phyloP scores from a whole-genome alignment of 352 stramenopile species.

The Phytophthora cactorum region DNA sequence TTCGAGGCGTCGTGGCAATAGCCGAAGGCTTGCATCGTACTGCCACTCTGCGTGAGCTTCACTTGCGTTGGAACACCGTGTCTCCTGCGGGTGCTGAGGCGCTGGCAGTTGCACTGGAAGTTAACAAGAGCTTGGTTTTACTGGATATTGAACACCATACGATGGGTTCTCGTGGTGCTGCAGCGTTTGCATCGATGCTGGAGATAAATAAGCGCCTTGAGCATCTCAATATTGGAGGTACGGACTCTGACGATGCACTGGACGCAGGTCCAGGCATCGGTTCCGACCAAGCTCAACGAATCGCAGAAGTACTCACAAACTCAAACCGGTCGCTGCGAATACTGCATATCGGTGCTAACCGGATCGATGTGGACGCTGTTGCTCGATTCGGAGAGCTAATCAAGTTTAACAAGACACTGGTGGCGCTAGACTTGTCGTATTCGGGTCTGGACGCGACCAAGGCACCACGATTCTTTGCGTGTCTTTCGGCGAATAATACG shows the following conservation, averaged over 20 bases:
- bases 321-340: slow-evolving; percentile 57
- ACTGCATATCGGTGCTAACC: slow-evolving; percentile 68
- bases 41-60: slow-evolving; percentile 65
- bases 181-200: slow-evolving; percentile 73
- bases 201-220: slow-evolving; percentile 53
- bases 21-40: slow-evolving; percentile 57
- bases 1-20: slow-evolving; percentile 58
- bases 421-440: slow-evolving; percentile 69
- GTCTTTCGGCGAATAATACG: slow-evolving; percentile 61
- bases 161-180: slow-evolving; percentile 60
- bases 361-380: slow-evolving; percentile 63
- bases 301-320: slow-evolving; percentile 51
- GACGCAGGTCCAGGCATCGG: slow-evolving; percentile 53
- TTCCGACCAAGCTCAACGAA: slow-evolving; percentile 46
- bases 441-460: slow-evolving; percentile 63
- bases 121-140: slow-evolving; percentile 65
- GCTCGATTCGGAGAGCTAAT: slow-evolving; percentile 60
- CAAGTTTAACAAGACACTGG: slow-evolving; percentile 54
- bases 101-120: slow-evolving; percentile 53
- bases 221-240: slow-evolving; percentile 71
- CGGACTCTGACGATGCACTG: slow-evolving; percentile 57
- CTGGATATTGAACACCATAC: slow-evolving; percentile 82
- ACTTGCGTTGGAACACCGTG: slow-evolving; percentile 78
- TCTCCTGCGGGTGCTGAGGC: slow-evolving; percentile 60
- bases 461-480: slow-evolving; percentile 70